These are phyloP conservation scores for Leccinum angustisporum DNA, from an alignment of 1,284 basidiomycete genomes.

Conservation along the genomic window DNA sequence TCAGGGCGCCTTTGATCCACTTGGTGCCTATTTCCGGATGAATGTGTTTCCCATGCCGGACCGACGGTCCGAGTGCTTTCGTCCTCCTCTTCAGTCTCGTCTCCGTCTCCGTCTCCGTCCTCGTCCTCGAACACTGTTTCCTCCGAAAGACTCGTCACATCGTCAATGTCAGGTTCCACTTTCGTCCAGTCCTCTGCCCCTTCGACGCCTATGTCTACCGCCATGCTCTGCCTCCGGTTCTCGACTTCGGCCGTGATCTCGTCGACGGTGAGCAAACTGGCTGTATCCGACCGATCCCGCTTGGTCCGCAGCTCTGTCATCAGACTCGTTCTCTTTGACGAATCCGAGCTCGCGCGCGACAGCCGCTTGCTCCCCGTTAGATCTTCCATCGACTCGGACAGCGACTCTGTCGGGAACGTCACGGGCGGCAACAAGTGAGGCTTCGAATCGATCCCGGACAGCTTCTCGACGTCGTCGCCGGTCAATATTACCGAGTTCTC, in stretches of 20 bases:
- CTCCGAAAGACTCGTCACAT: slow-evolving; percentile 38
- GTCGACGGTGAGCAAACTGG: slow-evolving; percentile 92
- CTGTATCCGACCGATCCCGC: slow-evolving; percentile 84
- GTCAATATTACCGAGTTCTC: slow-evolving; percentile 58
- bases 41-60: not conserved
- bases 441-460: slow-evolving; percentile 33
- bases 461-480: slow-evolving; percentile 42
- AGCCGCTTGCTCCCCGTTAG: slow-evolving; percentile 40
- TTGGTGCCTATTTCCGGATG: slow-evolving; percentile 63
- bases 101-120: slow-evolving; percentile 38
- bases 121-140: slow-evolving; percentile 48
- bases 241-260: slow-evolving; percentile 98
- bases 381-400: slow-evolving; percentile 74
- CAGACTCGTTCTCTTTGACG: slow-evolving; percentile 74
- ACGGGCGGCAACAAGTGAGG: slow-evolving; percentile 80
- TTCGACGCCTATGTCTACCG: slow-evolving; percentile 43
- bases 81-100: slow-evolving; percentile 50
- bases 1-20: slow-evolving; percentile 99
- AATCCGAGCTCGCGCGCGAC: slow-evolving; percentile 46
- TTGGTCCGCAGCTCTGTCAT: slow-evolving; percentile 77
- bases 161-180: slow-evolving; percentile 49
- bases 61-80: slow-evolving; percentile 35
- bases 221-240: slow-evolving; percentile 64
- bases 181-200: slow-evolving; percentile 70
- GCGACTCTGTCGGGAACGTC: slow-evolving; percentile 72